Base-by-base conservation (phyloP, 2,329 filamentous ascomycete species). In the Cladosporium sp. region DNA sequence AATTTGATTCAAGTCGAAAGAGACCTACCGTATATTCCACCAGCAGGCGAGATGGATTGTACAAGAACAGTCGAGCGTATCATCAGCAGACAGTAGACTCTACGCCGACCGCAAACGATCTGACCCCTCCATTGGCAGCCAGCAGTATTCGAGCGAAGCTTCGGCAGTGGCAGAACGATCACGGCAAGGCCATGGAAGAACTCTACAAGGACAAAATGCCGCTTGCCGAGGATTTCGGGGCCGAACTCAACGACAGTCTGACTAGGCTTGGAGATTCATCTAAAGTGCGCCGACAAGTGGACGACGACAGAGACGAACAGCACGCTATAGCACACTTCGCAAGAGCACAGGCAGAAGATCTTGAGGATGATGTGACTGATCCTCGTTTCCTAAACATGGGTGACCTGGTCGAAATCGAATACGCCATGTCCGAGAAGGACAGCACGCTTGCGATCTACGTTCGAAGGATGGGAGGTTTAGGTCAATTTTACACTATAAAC, bases 381-480 rank as follows among this genome's bases (percentile, higher is more conserved):
- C 68, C 65, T 22, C 65, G 72, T 6, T 73, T 74, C 45, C 64
- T 79, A 49, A 69, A 72, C 25, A 70, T 70, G 39, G 78, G 77
- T 36, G 79, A 82, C 60, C 70, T 82, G n/a, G 76, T 80, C 10
- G 78, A 82, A 60, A 58, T 79, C 1, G 66, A 68, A 59, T 73
- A 61, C 28, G 24, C 60, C 8, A 44, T 39, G 49, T 69, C 60
- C 36, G 70, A 65, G 64, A 64, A 65, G 19, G 73, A 77, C 55
- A 71, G 73, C n/a, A 68, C 79, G 13, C 68, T 83, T 47, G 80
- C 75, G 4, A 75, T 83, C 25, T 81, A 76, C 60, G 70, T 81
- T 3, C 74, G 75, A 20, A 62, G 60, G 15, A 45, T 58, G 1
- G 58, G 56, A 6, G 70, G 68, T 1, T 62, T 72, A 25, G 72